Evolutionary conservation across 1,284 basidiomycete species (phyloP).

Genomic region (Cryptococcus sp.): DNA sequence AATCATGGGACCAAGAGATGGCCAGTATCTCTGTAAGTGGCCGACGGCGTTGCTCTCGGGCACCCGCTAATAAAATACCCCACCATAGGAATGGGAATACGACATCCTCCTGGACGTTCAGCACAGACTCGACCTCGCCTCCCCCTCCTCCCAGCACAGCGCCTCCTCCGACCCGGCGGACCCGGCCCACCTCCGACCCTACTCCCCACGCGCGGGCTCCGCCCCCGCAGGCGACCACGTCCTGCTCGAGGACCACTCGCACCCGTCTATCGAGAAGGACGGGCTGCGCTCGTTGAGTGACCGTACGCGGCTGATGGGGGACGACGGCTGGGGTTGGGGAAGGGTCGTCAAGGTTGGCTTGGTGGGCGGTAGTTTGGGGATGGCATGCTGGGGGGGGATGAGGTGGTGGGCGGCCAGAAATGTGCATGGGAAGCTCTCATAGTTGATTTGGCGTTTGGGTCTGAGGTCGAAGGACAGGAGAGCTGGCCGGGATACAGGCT

Average conservation of each 20-base stretch:
- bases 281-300: conserved; percentile 3
- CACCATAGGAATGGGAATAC: conserved; percentile 18
- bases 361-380: conserved; percentile 4
- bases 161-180: conserved; percentile 1
- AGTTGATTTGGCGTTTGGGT: neutral
- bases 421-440: conserved; percentile 14
- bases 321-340: neutral
- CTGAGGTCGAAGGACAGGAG: no score
- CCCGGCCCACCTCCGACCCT: neutral
- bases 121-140: conserved; percentile 16
- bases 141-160: neutral
- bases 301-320: neutral
- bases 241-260: conserved; percentile 13
- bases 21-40: conserved; percentile 19
- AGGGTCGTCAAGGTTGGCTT: conserved; percentile 8
- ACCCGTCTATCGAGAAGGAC: conserved; percentile 11
- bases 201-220: neutral
- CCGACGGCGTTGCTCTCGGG: neutral
- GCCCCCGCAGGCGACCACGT: neutral
- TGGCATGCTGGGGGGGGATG: conserved; percentile 3
- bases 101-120: conserved; percentile 18
- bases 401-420: conserved; percentile 14
- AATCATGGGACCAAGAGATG: conserved; percentile 28
- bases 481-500: no score
- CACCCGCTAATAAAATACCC: neutral